These are phyloP conservation scores for Salix caprea DNA, from an alignment of 345 rosid genomes.

Conservation along the genomic window DNA sequence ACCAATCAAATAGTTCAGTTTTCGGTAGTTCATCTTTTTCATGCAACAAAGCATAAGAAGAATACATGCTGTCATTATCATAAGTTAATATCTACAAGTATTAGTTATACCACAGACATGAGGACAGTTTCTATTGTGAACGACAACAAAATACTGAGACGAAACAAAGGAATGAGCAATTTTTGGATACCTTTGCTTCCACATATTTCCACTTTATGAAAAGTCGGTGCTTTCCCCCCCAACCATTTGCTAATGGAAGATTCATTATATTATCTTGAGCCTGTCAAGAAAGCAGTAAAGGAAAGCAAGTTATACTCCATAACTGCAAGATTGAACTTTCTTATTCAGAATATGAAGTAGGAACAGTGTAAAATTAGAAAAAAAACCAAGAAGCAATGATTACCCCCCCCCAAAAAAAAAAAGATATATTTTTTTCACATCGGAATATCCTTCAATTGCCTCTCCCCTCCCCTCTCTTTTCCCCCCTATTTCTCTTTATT, in stretches of 20 bases:
- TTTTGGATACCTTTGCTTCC: conserved; percentile 72
- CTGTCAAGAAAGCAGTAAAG: conserved; percentile 40
- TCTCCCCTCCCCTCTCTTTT: not conserved
- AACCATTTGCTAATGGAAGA: conserved; percentile 84
- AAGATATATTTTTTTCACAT: not conserved
- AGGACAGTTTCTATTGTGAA: not conserved
- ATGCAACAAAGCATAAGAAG: not conserved
- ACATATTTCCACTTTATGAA: conserved; percentile 90
- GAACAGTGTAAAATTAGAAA: not conserved
- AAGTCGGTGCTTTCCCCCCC: conserved; percentile 90
- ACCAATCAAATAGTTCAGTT: not conserved
- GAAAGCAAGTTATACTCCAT: conserved; percentile 17
- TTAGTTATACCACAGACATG: not conserved
- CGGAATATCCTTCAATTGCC: not conserved
- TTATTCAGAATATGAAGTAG: not conserved
- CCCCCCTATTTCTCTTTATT: not conserved
- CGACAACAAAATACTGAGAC: not conserved
- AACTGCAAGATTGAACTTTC: not conserved
- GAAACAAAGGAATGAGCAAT: conserved; percentile 4
- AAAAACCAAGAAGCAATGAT: not conserved
- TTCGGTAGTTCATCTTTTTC: not conserved
- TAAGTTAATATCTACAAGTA: conserved; percentile 1
- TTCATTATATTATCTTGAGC: conserved; percentile 92
- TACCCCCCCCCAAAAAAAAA: no score
- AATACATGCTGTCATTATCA: not conserved